Conservation (phyloP, 805 yeast genomes). For the Wickerhamomyces kurtzmanii region DNA sequence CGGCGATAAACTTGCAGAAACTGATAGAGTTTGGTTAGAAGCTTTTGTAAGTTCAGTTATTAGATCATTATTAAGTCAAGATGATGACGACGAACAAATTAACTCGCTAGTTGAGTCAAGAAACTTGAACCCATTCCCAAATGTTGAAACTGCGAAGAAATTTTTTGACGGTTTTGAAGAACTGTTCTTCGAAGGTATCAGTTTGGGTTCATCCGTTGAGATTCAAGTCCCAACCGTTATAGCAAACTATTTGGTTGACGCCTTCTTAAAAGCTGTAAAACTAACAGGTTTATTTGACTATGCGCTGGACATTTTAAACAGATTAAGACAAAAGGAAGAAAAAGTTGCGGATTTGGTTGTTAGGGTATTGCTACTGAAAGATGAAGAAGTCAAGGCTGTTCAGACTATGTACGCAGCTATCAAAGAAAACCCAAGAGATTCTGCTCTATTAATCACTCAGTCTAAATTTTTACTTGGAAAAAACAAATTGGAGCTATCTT, state of each 20-base stretch:
- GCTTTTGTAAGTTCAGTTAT: conserved; percentile 52
- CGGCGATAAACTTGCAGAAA: conserved; percentile 45
- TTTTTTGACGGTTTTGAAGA: conserved; percentile 59
- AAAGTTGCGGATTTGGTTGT: conserved; percentile 50
- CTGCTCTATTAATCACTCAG: conserved; percentile 44
- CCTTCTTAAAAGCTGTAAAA: conserved; percentile 53
- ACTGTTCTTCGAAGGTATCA: conserved; percentile 57
- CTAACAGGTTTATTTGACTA: conserved; percentile 55
- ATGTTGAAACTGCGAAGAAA: conserved; percentile 32
- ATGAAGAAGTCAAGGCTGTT: conserved; percentile 53
- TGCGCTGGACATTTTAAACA: conserved; percentile 48
- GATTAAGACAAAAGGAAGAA: conserved; percentile 42
- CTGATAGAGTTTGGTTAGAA: conserved; percentile 45
- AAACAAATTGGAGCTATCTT: conserved; percentile 43
- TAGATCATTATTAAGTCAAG: conserved; percentile 56
- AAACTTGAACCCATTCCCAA: conserved; percentile 64
- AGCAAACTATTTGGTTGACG: conserved; percentile 66
- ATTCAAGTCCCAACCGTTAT: conserved; percentile 57
- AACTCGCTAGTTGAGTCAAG: conserved; percentile 74
- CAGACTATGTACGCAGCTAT: conserved; percentile 42
- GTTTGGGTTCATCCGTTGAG: conserved; percentile 57
- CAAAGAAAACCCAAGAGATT: conserved; percentile 37
- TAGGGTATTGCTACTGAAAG: conserved; percentile 37
- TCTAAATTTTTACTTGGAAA: conserved; percentile 47
- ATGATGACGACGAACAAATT: conserved; percentile 70